These are phyloP conservation scores for Casuarina glauca DNA, from an alignment of 306 rosid species.

Conservation along the genomic window DNA sequence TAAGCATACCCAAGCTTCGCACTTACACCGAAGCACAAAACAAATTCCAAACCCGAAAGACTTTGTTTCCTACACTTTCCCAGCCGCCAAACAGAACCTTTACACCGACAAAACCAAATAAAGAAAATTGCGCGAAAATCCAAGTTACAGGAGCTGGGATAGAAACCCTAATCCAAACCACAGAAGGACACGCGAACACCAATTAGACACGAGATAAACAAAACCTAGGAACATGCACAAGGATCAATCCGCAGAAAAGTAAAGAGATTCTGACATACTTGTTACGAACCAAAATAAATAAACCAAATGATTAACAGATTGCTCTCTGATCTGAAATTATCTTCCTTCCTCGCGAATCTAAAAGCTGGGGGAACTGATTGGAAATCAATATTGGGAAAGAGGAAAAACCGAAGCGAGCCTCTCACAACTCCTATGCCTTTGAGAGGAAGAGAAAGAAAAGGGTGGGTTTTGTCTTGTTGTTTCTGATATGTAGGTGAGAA, in stretches of 20 bases:
- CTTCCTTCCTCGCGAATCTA: background rate
- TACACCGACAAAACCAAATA: background rate
- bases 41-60: background rate
- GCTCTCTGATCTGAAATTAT: background rate
- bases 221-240: background rate
- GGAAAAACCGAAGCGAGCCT: background rate
- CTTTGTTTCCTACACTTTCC: background rate
- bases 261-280: background rate
- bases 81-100: slow-evolving; percentile 1
- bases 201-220: background rate
- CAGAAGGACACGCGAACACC: background rate
- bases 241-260: background rate
- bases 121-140: background rate
- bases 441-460: background rate
- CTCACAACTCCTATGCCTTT: background rate
- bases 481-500: background rate
- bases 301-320: too few relatives aligned
- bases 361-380: background rate
- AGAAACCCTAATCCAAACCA: slow-evolving; percentile 1
- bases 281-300: background rate
- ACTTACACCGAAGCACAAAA: background rate
- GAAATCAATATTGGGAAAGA: background rate
- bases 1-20: background rate
- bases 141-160: background rate
- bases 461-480: background rate